phyloP scores from a whole-genome alignment of 495 filamentous ascomycete genomes.

The Daldinia bambusicola region DNA sequence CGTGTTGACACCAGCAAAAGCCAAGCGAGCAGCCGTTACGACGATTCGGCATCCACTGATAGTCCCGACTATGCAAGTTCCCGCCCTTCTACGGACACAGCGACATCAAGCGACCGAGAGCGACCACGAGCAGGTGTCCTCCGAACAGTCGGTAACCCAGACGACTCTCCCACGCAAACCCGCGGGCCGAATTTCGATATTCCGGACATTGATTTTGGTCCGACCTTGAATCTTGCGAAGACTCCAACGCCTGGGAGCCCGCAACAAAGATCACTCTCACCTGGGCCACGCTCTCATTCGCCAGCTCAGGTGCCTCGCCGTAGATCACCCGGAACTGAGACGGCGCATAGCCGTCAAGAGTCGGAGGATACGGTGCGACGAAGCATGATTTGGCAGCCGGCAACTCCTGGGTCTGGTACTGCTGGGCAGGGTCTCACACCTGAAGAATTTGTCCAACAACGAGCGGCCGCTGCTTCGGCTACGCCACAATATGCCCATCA shows the following conservation, averaged over 20 bases:
- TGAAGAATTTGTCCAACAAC: constrained; percentile 89
- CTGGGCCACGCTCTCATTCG: constrained; percentile 53
- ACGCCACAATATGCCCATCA: constrained; percentile 65
- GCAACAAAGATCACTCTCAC: constrained; percentile 51
- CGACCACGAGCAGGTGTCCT: constrained; percentile 82
- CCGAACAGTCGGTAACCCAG: constrained; percentile 78
- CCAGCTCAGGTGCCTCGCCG: constrained; percentile 51
- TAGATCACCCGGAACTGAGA: constrained; percentile 53
- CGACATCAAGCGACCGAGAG: constrained; percentile 63
- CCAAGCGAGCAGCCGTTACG: constrained; percentile 55
- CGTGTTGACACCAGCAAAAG: constrained; percentile 53
- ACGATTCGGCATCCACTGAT: constrained; percentile 60
- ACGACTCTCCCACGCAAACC: constrained; percentile 38
- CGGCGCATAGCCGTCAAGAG: constrained; percentile 54
- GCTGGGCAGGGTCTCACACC: constrained; percentile 61
- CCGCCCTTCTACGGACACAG: constrained; percentile 70
- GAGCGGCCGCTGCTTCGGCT: constrained; percentile 65
- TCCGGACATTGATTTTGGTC: constrained; percentile 87
- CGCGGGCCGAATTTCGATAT: constrained; percentile 60
- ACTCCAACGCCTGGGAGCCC: constrained; percentile 32
- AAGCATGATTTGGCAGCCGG: constrained; percentile 84
- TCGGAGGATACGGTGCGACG: constrained; percentile 64
- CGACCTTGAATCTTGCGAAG: constrained; percentile 71
- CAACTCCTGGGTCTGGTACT: constrained; percentile 57
- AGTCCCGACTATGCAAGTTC: constrained; percentile 76